Base-by-base conservation (phyloP, 1,284 basidiomycete genomes). In the Sporisorium reilianum region DNA sequence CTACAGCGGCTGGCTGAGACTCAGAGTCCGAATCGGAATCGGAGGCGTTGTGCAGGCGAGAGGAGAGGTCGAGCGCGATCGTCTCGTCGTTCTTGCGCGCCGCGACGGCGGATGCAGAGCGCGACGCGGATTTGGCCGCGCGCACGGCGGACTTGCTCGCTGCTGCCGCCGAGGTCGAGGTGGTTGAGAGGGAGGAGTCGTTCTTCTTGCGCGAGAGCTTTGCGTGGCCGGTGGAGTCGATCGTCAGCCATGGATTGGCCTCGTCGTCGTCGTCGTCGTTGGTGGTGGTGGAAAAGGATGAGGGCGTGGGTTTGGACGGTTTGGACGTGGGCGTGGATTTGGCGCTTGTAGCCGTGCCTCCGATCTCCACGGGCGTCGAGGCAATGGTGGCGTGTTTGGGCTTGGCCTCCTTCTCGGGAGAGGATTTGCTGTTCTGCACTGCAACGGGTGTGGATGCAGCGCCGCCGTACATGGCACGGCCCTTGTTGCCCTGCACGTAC, bases 391-490 rank as follows among this genome's bases (percentile, higher is more conserved):
- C n/a, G n/a, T n/a, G n/a, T 18, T 51, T 34, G n/a, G 32, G 30
- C 30, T 51, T 44, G 7, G 48, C 18, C 25, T n/a, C 22, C 25
- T 42, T 10, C 28, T 7, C 11, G 28, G 32, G 23, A 42, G 2
- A 12, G 8, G 67, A 50, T 23, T 69, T 74, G 14, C 8, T 22
- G 20, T 18, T 22, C 22, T 44, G 26, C 12, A 22, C 40, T 12
- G 46, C 46, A 25, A 30, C 42, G 2, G 42, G 34, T 32, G 25
- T 5, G 54, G n/a, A 10, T n/a, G 55, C 26, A 9, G 66, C 55
- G 8, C 52, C 44, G 25, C 76, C 77, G 40, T 77, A 82, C 56
- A 80, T 55, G 10, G 79, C 80, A 22, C 80, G 58, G 0, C 80
- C 80, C 30, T 64, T 60, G 45, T 75, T 75, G 28, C 68, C 66